Evolutionary conservation across 495 filamentous ascomycete species (phyloP), one percentile per base, ranked within the genome.

Genomic region (Talaromyces stipitatus): DNA sequence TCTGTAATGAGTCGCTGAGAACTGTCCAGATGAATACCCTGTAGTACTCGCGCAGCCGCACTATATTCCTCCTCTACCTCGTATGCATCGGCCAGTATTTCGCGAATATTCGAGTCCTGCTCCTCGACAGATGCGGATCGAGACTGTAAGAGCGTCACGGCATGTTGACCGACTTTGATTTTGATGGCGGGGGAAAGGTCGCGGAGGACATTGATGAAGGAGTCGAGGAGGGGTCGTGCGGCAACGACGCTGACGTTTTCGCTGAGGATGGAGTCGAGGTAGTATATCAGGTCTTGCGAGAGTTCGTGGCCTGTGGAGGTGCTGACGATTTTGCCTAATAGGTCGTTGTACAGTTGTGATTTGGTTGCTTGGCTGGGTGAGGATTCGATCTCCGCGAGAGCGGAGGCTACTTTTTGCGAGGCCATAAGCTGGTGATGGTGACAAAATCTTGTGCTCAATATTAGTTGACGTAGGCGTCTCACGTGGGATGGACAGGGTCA

Each of bases 21-120:
- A 46, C 82, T 86, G 66, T 97, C 91, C 16, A 97, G 84, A 29
- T 89, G 87, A 62, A 97, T 95, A 23, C 85, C 87, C 64, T 89
- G 78, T 2, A 98, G 84, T 6, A 81, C 78, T 60, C 85, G 82
- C 3, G 94, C 94, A 0, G 91, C 89, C 11, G 81, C 80, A 5
- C 78, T 71, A 71, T 88, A 92, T 65, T 96, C 90, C 20, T 96
- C 91, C 58, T 89, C 78, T 26, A 69, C 69, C 68, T 96, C 90
- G 74, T 94, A 86, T 23, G 91, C 89, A 53, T 88, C 81, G 4
- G 95, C 94, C 4, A 95, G 78, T 23, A 90, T 79, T 62, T 91
- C 84, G 48, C 91, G 86, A 52, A 97, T 81, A 57, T 80, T 78
- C 1, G 85, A 79, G 62, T 91, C 89, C 58, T 88, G 84, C 69